Evolutionary conservation across 805 yeast species (phyloP).

Genomic region (Candida sithepensis): DNA sequence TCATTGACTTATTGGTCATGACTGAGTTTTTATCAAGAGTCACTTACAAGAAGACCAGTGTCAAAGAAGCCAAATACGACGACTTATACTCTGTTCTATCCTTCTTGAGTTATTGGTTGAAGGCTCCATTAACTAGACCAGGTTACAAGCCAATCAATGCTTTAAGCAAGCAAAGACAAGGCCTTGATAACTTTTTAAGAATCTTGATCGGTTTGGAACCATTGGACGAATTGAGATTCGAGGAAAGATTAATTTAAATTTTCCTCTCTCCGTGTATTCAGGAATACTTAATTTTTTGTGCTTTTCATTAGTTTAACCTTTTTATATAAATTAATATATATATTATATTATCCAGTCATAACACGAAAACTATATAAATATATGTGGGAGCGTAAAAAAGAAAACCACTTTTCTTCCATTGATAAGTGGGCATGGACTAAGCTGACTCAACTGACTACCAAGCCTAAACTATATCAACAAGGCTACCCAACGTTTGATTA

Average conservation of each 20-base stretch:
- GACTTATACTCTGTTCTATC: constrained; percentile 81
- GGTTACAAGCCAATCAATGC: constrained; percentile 91
- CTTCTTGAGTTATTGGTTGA: constrained; percentile 90
- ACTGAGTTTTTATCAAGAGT: constrained; percentile 89
- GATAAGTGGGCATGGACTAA: not conserved
- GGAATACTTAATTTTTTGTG: no score
- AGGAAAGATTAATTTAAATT: constrained; percentile 64
- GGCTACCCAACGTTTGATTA: no score
- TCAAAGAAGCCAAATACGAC: constrained; percentile 42
- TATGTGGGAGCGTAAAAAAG: not conserved
- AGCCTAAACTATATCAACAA: no score
- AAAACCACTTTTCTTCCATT: not conserved
- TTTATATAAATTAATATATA: not conserved
- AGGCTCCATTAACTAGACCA: constrained; percentile 91
- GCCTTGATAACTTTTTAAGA: constrained; percentile 86
- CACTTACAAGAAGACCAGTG: constrained; percentile 58
- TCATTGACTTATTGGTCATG: constrained; percentile 86
- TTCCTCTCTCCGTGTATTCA: no score
- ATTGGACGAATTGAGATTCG: constrained; percentile 87
- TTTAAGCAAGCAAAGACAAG: constrained; percentile 89
- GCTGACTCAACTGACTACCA: not conserved
- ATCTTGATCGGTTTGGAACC: constrained; percentile 88
- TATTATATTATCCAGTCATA: not conserved
- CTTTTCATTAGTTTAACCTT: no score
- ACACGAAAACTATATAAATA: not conserved